A percentile compares a stretch with the other conserved stretches of the same genome.
Evolutionary conservation across 1,284 basidiomycete species (phyloP).

Genomic region (Heterobasidion irregulare): DNA sequence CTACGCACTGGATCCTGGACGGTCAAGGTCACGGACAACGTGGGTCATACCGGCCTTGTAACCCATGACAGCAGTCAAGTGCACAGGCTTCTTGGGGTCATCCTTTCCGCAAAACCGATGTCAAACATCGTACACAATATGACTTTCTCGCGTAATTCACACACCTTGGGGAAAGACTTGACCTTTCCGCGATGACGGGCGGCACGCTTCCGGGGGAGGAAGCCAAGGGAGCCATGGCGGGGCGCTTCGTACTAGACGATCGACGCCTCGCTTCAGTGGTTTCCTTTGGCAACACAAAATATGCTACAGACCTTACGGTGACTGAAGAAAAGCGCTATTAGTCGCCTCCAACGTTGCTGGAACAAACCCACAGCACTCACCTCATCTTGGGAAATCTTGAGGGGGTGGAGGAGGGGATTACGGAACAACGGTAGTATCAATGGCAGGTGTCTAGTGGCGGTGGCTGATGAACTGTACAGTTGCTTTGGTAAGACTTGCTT

Average conservation of each 20-base stretch:
- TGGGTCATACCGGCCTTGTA: conserved; percentile 99
- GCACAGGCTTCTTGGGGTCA: conserved; percentile 98
- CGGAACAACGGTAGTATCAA: neutral
- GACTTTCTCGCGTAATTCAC: conserved; percentile 13
- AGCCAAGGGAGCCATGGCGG: conserved; percentile 90
- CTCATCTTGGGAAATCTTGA: conserved; percentile 32
- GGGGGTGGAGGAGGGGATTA: conserved; percentile 15
- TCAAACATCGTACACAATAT: neutral
- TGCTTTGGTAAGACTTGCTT: conserved; percentile 7
- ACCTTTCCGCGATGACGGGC: conserved; percentile 96
- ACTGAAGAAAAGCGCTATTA: conserved; percentile 14
- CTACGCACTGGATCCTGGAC: conserved; percentile 90
- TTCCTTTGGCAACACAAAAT: conserved; percentile 7
- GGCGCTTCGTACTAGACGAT: conserved; percentile 82
- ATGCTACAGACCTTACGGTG: conserved; percentile 31
- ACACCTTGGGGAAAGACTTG: conserved; percentile 94
- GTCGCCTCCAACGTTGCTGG: neutral
- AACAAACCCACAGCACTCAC: conserved; percentile 16
- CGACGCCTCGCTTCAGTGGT: conserved; percentile 15
- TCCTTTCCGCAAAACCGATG: conserved; percentile 50
- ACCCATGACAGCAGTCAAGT: conserved; percentile 97
- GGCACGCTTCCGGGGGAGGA: conserved; percentile 90
- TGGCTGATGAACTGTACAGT: conserved; percentile 29
- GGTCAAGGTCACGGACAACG: conserved; percentile 98
- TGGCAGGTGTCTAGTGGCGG: conserved; percentile 10